Evolutionary conservation across 225 moss, liverwort and hornwort species (phyloP).

Genomic region (Sphagnum contortum): DNA sequence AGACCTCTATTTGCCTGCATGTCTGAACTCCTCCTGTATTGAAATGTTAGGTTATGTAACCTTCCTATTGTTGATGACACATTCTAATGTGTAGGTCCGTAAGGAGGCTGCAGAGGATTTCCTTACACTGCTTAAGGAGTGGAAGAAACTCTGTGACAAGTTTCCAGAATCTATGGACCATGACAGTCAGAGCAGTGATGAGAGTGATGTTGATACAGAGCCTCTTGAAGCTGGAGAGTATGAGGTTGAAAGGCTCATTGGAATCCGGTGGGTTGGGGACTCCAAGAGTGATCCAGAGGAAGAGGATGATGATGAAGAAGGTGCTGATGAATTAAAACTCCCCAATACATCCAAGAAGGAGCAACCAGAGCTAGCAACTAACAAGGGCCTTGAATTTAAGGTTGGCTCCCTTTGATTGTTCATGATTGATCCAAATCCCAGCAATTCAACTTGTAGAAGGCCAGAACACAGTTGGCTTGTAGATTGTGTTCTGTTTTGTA

Average conservation of each 20-base stretch:
- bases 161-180: constrained; percentile 19
- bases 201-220: constrained; percentile 23
- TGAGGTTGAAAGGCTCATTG: constrained; percentile 68
- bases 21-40: too few relatives aligned
- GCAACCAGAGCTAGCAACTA: constrained; percentile 7
- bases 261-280: constrained; percentile 60
- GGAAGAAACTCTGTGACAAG: constrained; percentile 68
- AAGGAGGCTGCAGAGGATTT: constrained; percentile 91
- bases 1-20: too few relatives aligned
- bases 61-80: too few relatives aligned
- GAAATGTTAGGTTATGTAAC: too few relatives aligned
- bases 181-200: constrained; percentile 37
- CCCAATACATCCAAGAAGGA: too few relatives aligned
- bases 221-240: constrained; percentile 44
- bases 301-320: too few relatives aligned
- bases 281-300: constrained; percentile 12
- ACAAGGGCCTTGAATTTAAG: constrained; percentile 73
- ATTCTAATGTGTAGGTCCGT: constrained; percentile 43
- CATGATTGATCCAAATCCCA: too few relatives aligned
- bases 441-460: too few relatives aligned
- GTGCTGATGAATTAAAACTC: too few relatives aligned
- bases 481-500: too few relatives aligned
- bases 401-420: constrained; percentile 18
- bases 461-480: too few relatives aligned
- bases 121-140: constrained; percentile 56